phyloP scores from a whole-genome alignment of 108 stramenopile genomes.

The Cyclostephanos tholiformis region DNA sequence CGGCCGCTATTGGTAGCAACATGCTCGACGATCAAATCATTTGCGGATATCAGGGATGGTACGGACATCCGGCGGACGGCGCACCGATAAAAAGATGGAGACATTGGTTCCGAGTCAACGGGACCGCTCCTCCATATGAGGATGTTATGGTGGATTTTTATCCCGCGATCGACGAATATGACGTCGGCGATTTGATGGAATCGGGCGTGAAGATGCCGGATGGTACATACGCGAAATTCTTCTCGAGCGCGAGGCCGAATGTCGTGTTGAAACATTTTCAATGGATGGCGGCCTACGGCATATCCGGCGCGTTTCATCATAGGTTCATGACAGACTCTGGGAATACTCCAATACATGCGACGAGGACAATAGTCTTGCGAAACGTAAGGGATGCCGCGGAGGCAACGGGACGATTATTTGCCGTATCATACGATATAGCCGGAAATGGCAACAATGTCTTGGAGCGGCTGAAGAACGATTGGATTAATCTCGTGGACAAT shows the following conservation, averaged over 20 bases:
- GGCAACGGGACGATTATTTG: constrained; percentile 45
- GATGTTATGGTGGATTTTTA: constrained; percentile 43
- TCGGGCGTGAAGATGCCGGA: constrained; percentile 22
- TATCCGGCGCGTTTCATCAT: constrained; percentile 47
- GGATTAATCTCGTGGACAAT: constrained; percentile 47
- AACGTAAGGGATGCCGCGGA: background rate
- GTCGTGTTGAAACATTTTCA: constrained; percentile 45
- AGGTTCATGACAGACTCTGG: constrained; percentile 38
- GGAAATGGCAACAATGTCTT: constrained; percentile 30
- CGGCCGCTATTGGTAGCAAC: no score
- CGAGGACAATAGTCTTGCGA: constrained; percentile 31
- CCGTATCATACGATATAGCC: constrained; percentile 49
- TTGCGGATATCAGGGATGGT: constrained; percentile 58
- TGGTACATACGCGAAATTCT: constrained; percentile 41
- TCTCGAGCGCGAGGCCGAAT: constrained; percentile 28
- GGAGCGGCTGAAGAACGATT: constrained; percentile 40
- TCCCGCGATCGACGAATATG: constrained; percentile 44
- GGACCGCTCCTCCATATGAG: constrained; percentile 10
- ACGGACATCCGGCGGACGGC: constrained; percentile 33
- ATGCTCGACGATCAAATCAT: constrained; percentile 23
- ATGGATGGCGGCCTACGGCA: constrained; percentile 54
- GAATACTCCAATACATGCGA: constrained; percentile 4
- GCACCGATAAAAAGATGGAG: constrained; percentile 40
- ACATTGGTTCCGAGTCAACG: constrained; percentile 34
- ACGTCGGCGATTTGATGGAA: constrained; percentile 36